Evolutionary conservation across 495 filamentous ascomycete genomes (phyloP), one percentile per base, ranked within the genome.

Genomic region (Aspergillus olivimuriae): DNA sequence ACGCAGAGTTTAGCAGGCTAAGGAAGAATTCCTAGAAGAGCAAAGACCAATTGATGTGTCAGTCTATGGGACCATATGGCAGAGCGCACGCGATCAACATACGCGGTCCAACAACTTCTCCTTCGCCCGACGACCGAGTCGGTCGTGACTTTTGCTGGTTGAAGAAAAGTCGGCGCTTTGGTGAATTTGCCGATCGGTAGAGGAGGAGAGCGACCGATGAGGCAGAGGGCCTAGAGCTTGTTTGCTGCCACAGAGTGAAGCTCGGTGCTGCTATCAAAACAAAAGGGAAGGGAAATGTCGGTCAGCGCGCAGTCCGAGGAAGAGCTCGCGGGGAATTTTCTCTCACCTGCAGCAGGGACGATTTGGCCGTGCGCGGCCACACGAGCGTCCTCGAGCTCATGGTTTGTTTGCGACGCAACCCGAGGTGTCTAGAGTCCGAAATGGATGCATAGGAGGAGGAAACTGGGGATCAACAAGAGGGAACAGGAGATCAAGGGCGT

Each of bases 1-100:
- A 81, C 4, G 88, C 84, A 10, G 90, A 87, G 51, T 77, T 83
- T 16, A 96, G 70, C 5, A 95, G 73, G 20, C 86, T 89, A 8
- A 91, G 73, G 50, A 89, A 83, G 50, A 92, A 82, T 63, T 91
- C 86, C 87, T 92, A 11, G 15, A 32, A 2, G 4, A 4, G 12
- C 22, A 19, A n/a, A 34, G 38, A 16, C 11, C 22, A 39, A 47
- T 41, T 38, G 8, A 22, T 10, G 11, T 15, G 37, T 10, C 12
- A 34, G 38, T 28, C 21, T n/a, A 12, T 35, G 32, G 44, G 9
- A 26, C 20, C 8, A 3, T n/a, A 34, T 4, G 20, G 5, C 11
- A 26, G 26, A 45, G 34, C 2, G 3, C 12, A 18, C 14, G 41
- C 18, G 9, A 21, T 16, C 21, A 36, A 33, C 59, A 36, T 61